phyloP scores from a whole-genome alignment of 768 basidiomycete genomes.

The Lactifluus volemus region DNA sequence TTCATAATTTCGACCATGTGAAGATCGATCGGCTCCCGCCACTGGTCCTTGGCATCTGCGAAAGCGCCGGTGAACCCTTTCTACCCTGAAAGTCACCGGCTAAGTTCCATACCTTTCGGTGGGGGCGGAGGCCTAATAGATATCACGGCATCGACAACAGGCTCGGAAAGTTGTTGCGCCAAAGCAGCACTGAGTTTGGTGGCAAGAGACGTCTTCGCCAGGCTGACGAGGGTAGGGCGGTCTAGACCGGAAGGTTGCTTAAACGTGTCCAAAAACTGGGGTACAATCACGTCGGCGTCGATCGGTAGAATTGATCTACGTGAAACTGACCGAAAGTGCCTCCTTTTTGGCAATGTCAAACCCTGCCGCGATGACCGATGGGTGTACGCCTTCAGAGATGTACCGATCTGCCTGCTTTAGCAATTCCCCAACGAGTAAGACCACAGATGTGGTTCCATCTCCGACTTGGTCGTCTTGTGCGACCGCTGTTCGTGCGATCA shows the following conservation, averaged over 20 bases:
- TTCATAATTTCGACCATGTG: conserved; percentile 99
- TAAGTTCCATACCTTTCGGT: conserved; percentile 39
- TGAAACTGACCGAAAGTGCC: conserved; percentile 61
- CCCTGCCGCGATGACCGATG: conserved; percentile 89
- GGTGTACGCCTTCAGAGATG: conserved; percentile 97
- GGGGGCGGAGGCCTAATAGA: conserved; percentile 71
- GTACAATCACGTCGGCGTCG: conserved; percentile 20
- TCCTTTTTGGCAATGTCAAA: conserved; percentile 98
- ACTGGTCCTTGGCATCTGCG: conserved; percentile 54
- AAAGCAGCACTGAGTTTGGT: conserved; percentile 82
- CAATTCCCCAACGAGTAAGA: conserved; percentile 89
- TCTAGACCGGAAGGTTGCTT: conserved; percentile 72
- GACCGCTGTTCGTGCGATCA: conserved; percentile 97
- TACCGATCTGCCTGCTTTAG: conserved; percentile 97
- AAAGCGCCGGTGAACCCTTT: conserved; percentile 22
- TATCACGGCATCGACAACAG: conserved; percentile 92
- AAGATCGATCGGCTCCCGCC: conserved; percentile 87
- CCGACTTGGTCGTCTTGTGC: conserved; percentile 99
- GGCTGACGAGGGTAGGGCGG: conserved; percentile 84
- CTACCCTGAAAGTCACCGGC: conserved; percentile 16
- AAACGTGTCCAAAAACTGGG: conserved; percentile 87
- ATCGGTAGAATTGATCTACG: conserved; percentile 9
- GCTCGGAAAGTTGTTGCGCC: conserved; percentile 81
- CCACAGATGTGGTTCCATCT: conserved; percentile 97
- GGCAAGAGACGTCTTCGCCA: conserved; percentile 90